Conservation (phyloP, 805 yeast genomes). For the Wickerhamiella cacticola region DNA sequence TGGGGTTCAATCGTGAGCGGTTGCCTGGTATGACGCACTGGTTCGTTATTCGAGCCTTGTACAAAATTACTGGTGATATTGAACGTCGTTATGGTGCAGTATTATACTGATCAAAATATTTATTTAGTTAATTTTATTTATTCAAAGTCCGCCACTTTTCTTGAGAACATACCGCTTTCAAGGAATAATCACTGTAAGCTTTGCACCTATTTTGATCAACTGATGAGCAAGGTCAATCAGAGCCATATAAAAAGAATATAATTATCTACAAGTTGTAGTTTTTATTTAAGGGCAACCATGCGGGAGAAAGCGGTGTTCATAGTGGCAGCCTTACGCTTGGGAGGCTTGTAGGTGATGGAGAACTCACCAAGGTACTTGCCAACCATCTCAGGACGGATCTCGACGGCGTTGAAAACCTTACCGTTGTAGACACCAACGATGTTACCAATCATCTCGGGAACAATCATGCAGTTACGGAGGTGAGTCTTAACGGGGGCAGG, state of each 20-base stretch:
- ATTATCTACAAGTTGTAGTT: slow-evolving; percentile 3
- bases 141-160: too few species aligned
- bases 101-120: background rate
- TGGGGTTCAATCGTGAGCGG: slow-evolving; percentile 78
- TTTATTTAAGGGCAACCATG: slow-evolving; percentile 25
- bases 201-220: background rate
- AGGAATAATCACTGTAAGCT: too few species aligned
- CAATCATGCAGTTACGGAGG: slow-evolving; percentile 96
- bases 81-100: slow-evolving; percentile 26
- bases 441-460: slow-evolving; percentile 99
- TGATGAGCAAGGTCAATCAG: background rate
- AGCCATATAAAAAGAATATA: slow-evolving; percentile 2
- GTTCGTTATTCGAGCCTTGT: slow-evolving; percentile 58
- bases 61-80: slow-evolving; percentile 58
- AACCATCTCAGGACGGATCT: slow-evolving; percentile 98
- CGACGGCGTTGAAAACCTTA: slow-evolving; percentile 98
- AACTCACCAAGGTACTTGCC: slow-evolving; percentile 99
- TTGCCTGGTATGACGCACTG: slow-evolving; percentile 85
- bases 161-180: too few species aligned
- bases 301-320: slow-evolving; percentile 25
- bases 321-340: slow-evolving; percentile 77
- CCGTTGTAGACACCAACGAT: slow-evolving; percentile 99
- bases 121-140: slow-evolving; percentile 1
- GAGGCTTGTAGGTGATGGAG: slow-evolving; percentile 99
- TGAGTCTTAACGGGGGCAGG: slow-evolving; percentile 98